These are phyloP conservation scores for Trichoderma sp. DNA, from an alignment of 2,329 filamentous ascomycete species.

Conservation along the genomic window DNA sequence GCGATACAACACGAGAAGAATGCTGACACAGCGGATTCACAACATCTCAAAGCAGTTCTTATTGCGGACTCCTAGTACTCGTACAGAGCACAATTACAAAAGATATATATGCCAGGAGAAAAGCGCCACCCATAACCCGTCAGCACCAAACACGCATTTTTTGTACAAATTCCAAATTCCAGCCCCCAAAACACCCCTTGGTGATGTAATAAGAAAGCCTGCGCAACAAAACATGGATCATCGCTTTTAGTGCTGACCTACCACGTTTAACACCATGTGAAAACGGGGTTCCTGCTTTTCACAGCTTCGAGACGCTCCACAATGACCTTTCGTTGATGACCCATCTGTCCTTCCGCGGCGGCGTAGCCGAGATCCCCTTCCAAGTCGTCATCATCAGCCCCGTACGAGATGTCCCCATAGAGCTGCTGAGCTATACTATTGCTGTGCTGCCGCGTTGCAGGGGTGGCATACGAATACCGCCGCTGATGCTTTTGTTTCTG, in stretches of 20 bases:
- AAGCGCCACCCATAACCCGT: neutral
- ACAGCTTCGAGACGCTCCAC: constrained; percentile 94
- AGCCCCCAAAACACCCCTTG: neutral
- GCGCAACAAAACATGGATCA: neutral
- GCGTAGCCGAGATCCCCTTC: constrained; percentile 94
- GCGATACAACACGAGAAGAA: neutral
- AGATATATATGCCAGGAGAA: neutral
- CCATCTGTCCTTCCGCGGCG: constrained; percentile 90
- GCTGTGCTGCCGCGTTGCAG: constrained; percentile 46
- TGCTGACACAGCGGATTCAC: neutral
- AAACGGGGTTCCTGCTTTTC: constrained; percentile 91
- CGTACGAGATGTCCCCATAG: constrained; percentile 38
- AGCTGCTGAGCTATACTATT: constrained; percentile 53
- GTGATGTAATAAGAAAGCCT: neutral
- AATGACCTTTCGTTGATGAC: constrained; percentile 88
- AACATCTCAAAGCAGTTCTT: neutral
- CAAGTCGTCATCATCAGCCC: constrained; percentile 66
- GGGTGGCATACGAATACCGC: constrained; percentile 53
- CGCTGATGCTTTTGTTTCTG: constrained; percentile 42
- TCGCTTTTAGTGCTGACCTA: constrained; percentile 9
- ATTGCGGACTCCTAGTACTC: neutral
- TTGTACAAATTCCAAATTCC: neutral
- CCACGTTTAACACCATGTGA: constrained; percentile 81
- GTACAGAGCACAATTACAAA: neutral
- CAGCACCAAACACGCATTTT: neutral